Evolutionary conservation across 352 stramenopile species (phyloP), one percentile per base, ranked within the genome.

Genomic region (Globisporangium recalcitrans): DNA sequence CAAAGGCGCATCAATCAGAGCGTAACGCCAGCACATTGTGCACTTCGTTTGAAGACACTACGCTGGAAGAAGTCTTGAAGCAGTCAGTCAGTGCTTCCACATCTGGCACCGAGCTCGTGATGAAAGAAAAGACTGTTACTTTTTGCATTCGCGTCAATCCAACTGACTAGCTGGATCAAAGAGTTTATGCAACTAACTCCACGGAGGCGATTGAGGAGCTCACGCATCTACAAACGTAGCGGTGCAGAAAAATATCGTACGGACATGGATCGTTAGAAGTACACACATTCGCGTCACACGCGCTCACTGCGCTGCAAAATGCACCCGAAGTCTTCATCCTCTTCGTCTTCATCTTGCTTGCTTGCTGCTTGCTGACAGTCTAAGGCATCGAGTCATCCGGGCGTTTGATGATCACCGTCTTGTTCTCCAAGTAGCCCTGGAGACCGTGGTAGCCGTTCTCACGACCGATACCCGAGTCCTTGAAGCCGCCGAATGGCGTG

Each of bases 401-500:
- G 42, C 75, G 78, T 73, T 88, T 87, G 60, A 84, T 84, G 60
- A 87, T 87, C 57, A 87, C 77, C 22, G 77, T 87, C 71, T 88
- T 88, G 70, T 90, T 73, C 72, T 95, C 82, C 29, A 91, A 61
- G 72, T 95, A 96, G 62, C 85, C 77, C 52, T 68, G 65, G 26
- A 96, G 79, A 5, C 81, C 83, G 22, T 82, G 64, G 65, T 93
- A 71, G 24, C 87, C 87, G 26, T 84, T 77, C 66, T 96, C 85
- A n/a, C 88, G 82, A 32, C 87, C 88, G 38, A 93, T 73, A 32
- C 87, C 87, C 22, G 82, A 93, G 71, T 94, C 75, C 83, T 95
- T 94, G 71, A 84, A 93, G 27, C 88, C 88, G 21, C 87, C 88
- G 58, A 94, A 96, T n/a, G 85, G 80, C 52, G 95, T 89, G 60